Percentiles rank a stretch among this genome's conserved stretches.
These are phyloP conservation scores for Leptomonas pyrrhocoris DNA, from an alignment of 208 protist genomes.

Conservation along the genomic window DNA sequence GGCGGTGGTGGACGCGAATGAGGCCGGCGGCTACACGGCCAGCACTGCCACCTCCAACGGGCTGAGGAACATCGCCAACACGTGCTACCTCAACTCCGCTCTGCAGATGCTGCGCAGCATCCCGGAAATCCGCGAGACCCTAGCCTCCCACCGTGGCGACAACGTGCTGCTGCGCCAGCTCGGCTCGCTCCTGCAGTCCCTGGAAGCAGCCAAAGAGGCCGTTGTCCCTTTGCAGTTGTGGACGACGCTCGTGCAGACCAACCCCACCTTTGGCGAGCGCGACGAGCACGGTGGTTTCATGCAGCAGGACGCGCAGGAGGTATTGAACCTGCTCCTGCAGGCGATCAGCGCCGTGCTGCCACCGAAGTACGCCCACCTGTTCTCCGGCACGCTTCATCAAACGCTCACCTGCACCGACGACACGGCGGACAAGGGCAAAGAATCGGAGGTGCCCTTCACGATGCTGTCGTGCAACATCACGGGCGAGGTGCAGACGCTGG, in stretches of 20 bases:
- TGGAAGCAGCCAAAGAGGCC: slow-evolving; percentile 45
- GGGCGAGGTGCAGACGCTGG: slow-evolving; percentile 75
- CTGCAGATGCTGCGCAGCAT: slow-evolving; percentile 84
- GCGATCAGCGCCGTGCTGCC: slow-evolving; percentile 37
- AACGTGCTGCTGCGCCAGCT: slow-evolving; percentile 49
- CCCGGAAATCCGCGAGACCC: slow-evolving; percentile 59
- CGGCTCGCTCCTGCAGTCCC: slow-evolving; percentile 38
- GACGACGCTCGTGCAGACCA: slow-evolving; percentile 45
- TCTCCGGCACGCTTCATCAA: slow-evolving; percentile 53
- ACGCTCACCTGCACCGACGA: slow-evolving; percentile 62
- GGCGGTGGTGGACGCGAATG: slow-evolving; percentile 16
- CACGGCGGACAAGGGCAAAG: slow-evolving; percentile 37
- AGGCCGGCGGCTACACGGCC: slow-evolving; percentile 23
- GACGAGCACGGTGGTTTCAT: slow-evolving; percentile 67
- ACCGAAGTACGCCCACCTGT: slow-evolving; percentile 47
- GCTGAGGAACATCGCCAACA: slow-evolving; percentile 85
- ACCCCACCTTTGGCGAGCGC: slow-evolving; percentile 69
- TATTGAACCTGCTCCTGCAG: slow-evolving; percentile 60
- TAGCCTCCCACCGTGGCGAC: slow-evolving; percentile 35
- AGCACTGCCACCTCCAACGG: slow-evolving; percentile 41
- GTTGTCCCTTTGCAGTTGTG: slow-evolving; percentile 59
- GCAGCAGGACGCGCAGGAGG: slow-evolving; percentile 90
- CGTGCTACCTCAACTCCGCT: slow-evolving; percentile 90
- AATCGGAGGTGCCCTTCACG: slow-evolving; percentile 49
- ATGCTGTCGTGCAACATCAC: slow-evolving; percentile 89